Percentiles rank a stretch among this genome's conserved stretches.
Evolutionary conservation across 495 filamentous ascomycete genomes (phyloP).

Genomic region (Neurospora tetraspora): DNA sequence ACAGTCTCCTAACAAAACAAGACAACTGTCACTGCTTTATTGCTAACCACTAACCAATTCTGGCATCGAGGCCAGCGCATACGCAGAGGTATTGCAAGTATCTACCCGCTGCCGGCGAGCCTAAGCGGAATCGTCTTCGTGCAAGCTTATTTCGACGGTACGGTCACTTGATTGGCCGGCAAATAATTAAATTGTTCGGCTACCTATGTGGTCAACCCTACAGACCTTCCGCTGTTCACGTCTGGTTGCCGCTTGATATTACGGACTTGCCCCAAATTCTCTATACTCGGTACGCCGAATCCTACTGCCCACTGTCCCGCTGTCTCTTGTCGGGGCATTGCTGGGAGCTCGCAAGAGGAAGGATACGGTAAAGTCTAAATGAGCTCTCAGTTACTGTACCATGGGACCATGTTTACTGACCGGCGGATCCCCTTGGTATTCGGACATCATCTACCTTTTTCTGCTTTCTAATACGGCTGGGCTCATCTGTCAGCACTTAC

Average conservation of each 20-base stretch:
- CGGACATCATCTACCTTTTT: background rate
- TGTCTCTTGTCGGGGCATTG: background rate
- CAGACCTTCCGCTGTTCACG: background rate
- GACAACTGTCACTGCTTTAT: background rate
- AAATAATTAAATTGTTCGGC: background rate
- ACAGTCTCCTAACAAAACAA: background rate
- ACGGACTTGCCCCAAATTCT: slow-evolving; percentile 1
- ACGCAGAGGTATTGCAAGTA: background rate
- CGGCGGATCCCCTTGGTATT: background rate
- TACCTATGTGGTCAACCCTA: slow-evolving; percentile 1
- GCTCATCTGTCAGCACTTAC: background rate
- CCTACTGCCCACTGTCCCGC: background rate
- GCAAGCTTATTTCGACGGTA: slow-evolving; percentile 14
- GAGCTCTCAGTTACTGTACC: background rate
- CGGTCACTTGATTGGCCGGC: slow-evolving; percentile 1
- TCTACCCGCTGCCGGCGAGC: background rate
- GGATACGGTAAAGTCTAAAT: background rate
- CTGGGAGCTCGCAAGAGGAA: background rate
- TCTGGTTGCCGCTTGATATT: background rate
- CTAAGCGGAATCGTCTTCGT: background rate
- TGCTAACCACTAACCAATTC: background rate
- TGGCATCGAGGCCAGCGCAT: background rate
- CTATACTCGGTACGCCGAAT: background rate
- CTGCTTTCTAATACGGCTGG: background rate
- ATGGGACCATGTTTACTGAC: background rate